Evolutionary conservation across 2,329 filamentous ascomycete species (phyloP).

Genomic region (Talaromyces funiculosus): DNA sequence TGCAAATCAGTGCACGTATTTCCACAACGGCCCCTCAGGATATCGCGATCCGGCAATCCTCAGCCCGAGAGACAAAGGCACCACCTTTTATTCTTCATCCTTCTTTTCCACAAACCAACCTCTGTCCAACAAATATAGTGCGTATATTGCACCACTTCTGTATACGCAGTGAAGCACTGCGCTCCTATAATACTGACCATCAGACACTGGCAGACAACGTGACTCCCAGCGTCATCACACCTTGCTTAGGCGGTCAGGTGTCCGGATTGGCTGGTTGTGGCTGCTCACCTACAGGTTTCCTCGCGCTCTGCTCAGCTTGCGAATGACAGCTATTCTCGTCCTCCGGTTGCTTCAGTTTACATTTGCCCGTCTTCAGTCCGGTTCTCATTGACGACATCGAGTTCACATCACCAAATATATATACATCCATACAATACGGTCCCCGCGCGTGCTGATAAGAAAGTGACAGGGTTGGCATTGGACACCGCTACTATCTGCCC

Average conservation of each 20-base stretch:
- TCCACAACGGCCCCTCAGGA: background rate
- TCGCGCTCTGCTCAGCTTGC: background rate
- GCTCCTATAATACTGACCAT: background rate
- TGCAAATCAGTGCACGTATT: background rate
- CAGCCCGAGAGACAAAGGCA: background rate
- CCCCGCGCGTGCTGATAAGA: conserved; percentile 5
- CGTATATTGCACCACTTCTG: background rate
- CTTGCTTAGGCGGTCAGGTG: conserved; percentile 9
- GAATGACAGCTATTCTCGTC: background rate
- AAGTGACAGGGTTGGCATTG: conserved; percentile 7
- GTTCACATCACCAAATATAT: background rate
- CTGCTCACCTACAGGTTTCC: background rate
- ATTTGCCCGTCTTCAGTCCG: background rate
- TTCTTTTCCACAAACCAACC: background rate
- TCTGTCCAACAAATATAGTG: background rate
- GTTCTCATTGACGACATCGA: background rate
- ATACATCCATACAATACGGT: background rate
- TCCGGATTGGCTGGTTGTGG: background rate
- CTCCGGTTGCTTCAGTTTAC: background rate
- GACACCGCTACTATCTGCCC: conserved; percentile 11
- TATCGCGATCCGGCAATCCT: background rate
- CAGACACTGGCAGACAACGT: background rate
- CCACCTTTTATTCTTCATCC: background rate
- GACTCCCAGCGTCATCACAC: conserved; percentile 5
- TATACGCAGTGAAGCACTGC: background rate